Percentiles rank a stretch among this genome's conserved stretches.
These are phyloP conservation scores for Aurinia saxatilis DNA, from an alignment of 345 rosid genomes.

Conservation along the genomic window DNA sequence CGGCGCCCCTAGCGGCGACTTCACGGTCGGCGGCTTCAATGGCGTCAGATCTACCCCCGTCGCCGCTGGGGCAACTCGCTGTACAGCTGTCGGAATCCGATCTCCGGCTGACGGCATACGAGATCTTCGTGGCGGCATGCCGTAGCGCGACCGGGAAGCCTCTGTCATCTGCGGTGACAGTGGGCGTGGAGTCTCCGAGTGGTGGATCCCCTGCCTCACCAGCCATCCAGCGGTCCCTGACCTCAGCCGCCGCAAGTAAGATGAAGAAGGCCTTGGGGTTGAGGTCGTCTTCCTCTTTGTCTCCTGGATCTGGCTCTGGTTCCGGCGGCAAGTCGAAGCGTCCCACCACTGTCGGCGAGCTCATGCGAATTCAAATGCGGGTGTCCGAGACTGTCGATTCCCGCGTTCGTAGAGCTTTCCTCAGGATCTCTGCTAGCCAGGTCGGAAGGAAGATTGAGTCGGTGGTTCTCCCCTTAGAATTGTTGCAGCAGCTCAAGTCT, in stretches of 20 bases:
- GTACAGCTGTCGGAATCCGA: constrained; percentile 66
- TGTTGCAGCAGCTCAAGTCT: constrained; percentile 82
- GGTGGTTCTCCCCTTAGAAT: constrained; percentile 79
- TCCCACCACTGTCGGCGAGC: constrained; percentile 77
- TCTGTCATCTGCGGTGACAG: constrained; percentile 32
- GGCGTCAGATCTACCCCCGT: constrained; percentile 51
- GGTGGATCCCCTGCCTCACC: constrained; percentile 42
- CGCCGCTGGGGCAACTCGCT: constrained; percentile 74
- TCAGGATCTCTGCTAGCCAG: constrained; percentile 87
- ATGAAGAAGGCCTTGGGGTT: constrained; percentile 94
- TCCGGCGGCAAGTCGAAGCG: constrained; percentile 51
- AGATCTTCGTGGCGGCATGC: constrained; percentile 82
- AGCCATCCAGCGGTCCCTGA: constrained; percentile 73
- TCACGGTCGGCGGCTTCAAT: constrained; percentile 18
- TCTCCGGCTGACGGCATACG: constrained; percentile 78
- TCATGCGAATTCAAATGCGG: constrained; percentile 89
- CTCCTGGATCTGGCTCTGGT: constrained; percentile 53
- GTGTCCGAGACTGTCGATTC: constrained; percentile 74
- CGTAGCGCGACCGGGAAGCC: constrained; percentile 82
- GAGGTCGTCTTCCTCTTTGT: constrained; percentile 48
- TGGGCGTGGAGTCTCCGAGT: constrained; percentile 42
- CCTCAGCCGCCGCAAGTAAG: constrained; percentile 87
- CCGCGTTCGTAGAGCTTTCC: constrained; percentile 77
- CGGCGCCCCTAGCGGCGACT: constrained; percentile 32
- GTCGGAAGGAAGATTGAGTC: constrained; percentile 88